These are phyloP conservation scores for Trichophaea hybrida DNA, from an alignment of 2,329 filamentous ascomycete species.

Conservation along the genomic window DNA sequence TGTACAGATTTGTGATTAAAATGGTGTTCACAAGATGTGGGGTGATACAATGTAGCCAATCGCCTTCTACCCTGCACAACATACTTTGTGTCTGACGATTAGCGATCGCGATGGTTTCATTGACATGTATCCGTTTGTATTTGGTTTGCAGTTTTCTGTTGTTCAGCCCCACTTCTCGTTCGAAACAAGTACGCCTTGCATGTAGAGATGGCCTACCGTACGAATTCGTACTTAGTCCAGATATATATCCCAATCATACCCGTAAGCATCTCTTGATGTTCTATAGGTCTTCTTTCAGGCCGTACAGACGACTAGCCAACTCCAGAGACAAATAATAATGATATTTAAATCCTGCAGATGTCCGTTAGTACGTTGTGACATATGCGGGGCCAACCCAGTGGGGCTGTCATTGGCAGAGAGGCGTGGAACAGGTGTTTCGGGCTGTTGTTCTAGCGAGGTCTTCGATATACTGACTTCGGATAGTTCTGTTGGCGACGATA, in stretches of 20 bases:
- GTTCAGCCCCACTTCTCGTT: not conserved
- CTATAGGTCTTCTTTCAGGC: not conserved
- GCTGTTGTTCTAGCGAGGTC: not conserved
- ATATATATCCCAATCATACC: not conserved
- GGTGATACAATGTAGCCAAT: not conserved
- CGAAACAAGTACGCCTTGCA: not conserved
- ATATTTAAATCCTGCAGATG: not conserved
- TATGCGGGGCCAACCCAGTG: not conserved
- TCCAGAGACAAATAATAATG: not conserved
- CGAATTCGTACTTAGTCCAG: not conserved
- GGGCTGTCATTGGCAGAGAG: not conserved
- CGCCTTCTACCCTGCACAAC: not conserved
- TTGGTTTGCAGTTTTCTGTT: not conserved
- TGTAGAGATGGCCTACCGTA: not conserved
- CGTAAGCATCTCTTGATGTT: not conserved
- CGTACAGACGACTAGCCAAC: not conserved
- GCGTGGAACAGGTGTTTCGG: not conserved
- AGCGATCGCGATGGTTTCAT: not conserved
- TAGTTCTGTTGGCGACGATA: not conserved
- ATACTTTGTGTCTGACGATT: not conserved
- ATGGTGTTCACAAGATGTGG: not conserved
- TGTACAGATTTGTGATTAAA: not conserved
- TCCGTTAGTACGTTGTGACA: not conserved
- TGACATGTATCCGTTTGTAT: not conserved
- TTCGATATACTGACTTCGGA: not conserved